A percentile compares a stretch with the other conserved stretches of the same genome.
Conservation (phyloP, 495 filamentous ascomycete genomes). For the Astrothelium subdiscretum region DNA sequence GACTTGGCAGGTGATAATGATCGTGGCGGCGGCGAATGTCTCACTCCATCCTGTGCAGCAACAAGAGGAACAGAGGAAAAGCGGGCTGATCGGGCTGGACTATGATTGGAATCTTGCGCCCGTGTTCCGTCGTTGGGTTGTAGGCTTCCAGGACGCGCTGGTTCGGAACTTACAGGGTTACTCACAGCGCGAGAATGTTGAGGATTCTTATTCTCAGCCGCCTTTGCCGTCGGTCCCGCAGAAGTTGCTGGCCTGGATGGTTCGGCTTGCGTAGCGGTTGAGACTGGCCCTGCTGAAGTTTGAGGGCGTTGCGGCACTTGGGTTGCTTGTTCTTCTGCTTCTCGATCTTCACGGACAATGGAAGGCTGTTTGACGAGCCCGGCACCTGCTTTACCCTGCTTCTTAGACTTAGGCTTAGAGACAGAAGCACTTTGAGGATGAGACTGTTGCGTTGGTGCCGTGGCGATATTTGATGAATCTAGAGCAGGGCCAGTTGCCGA, state of each 20-base stretch:
- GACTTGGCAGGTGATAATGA: constrained; percentile 81
- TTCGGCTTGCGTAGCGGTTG: constrained; percentile 9
- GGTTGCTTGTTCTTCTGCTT: constrained; percentile 33
- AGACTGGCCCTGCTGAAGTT: constrained; percentile 7
- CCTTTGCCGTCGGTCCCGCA: not conserved
- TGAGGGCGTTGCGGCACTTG: not conserved
- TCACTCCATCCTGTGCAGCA: constrained; percentile 35
- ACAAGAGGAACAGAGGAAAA: constrained; percentile 53
- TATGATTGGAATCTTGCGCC: constrained; percentile 17
- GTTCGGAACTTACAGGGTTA: not conserved
- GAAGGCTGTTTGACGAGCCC: constrained; percentile 44
- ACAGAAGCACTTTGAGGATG: not conserved
- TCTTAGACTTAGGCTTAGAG: not conserved
- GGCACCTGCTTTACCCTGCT: not conserved
- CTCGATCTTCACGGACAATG: constrained; percentile 48
- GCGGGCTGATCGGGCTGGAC: constrained; percentile 57
- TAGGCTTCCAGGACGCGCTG: no score
- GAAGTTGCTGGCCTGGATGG: constrained; percentile 6
- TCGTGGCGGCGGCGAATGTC: constrained; percentile 66
- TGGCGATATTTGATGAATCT: not conserved
- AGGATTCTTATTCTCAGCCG: not conserved
- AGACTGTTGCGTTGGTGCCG: not conserved
- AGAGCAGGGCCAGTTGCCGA: not conserved
- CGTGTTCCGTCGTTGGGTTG: not conserved
- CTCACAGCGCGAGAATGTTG: not conserved